Conservation (phyloP, 345 rosid species). For the sweet orange (Citrus sinensis) region DVS_A1.0 CM039165.1:5737501-5738000, state of each 20-base stretch:
- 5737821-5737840: too few relatives aligned
- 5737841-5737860: too few relatives aligned
- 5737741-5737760: background rate
- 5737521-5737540: conserved; percentile 41
- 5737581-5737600: conserved; percentile 28
- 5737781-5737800: too few relatives aligned
- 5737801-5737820: background rate
- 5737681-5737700: too few relatives aligned
- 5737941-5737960: too few relatives aligned
- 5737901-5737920: accelerated
- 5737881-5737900: too few relatives aligned
- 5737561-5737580: conserved; percentile 13
- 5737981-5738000: too few relatives aligned
- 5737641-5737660: background rate
- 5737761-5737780: background rate
- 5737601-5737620: conserved; percentile 12
- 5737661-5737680: background rate
- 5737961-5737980: too few relatives aligned
- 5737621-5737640: background rate
- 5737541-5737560: background rate
- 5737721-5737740: background rate
- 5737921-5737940: accelerated
- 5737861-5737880: too few relatives aligned
- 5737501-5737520: conserved; percentile 45
- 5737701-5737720: background rate